Percentiles rank a stretch among this genome's conserved stretches.
Conservation (phyloP, 2,329 filamentous ascomycete species). For the Aureobasidium lini region DNA sequence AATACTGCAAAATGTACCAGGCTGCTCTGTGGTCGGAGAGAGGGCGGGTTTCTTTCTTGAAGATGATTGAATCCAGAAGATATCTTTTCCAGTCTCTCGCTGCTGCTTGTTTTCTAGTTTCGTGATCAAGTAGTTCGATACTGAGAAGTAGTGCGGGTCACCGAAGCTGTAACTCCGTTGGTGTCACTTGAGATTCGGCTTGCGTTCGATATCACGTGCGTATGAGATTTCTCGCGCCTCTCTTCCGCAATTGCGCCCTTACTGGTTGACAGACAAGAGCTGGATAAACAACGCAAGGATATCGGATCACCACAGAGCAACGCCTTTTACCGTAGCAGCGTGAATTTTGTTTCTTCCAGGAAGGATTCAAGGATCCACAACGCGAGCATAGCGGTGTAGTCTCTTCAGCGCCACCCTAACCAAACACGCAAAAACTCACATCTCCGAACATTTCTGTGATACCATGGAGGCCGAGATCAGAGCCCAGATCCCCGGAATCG, state of each 20-base stretch:
- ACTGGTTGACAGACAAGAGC: conserved; percentile 2
- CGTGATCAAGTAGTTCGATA: no score
- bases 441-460: not conserved
- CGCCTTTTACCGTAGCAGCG: not conserved
- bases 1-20: no score
- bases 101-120: no score
- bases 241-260: conserved; percentile 6
- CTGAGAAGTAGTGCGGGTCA: no score
- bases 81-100: no score
- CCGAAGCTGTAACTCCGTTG: no score
- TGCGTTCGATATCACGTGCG: not conserved
- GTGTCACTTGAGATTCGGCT: no score
- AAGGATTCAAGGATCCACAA: conserved; percentile 6
- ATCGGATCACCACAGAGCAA: not conserved
- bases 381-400: conserved; percentile 8
- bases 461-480: conserved; percentile 32
- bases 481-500: conserved; percentile 28
- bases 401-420: conserved; percentile 9
- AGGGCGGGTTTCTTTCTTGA: no score
- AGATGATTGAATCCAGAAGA: no score
- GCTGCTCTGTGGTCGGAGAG: not conserved
- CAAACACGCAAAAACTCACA: conserved; percentile 5
- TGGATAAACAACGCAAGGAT: conserved; percentile 4
- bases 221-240: conserved; percentile 1
- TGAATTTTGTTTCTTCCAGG: not conserved